Evolutionary conservation across 169 alveolate genomes (phyloP).

Genomic region (Perkinsus marinus): DNA sequence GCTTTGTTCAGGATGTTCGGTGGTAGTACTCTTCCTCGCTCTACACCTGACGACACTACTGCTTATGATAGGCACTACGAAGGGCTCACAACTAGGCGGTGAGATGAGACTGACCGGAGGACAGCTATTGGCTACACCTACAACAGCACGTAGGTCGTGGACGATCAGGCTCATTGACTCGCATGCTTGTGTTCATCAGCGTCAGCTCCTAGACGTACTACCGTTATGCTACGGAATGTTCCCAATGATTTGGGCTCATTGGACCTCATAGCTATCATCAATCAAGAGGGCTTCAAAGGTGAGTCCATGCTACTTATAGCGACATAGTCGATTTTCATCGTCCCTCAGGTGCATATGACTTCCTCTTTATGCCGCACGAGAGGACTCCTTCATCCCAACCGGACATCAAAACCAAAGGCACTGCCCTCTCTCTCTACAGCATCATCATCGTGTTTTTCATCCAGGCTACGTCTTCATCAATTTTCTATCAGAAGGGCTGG

Average conservation of each 20-base stretch:
- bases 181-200: neutral
- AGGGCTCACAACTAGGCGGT: neutral
- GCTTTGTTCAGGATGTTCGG: neutral
- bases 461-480: neutral
- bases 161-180: too few relatives aligned
- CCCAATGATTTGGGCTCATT: neutral
- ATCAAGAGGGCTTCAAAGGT: neutral
- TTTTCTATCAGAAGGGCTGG: neutral
- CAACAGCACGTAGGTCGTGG: neutral
- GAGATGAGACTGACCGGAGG: neutral
- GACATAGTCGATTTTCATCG: neutral
- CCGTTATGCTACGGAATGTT: neutral
- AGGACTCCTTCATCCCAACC: neutral
- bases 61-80: neutral
- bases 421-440: neutral
- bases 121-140: neutral
- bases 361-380: neutral
- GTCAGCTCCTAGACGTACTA: neutral
- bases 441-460: neutral
- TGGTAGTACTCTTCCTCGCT: neutral
- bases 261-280: neutral
- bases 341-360: neutral
- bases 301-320: neutral
- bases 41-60: neutral
- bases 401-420: neutral